A percentile compares a stretch with the other conserved stretches of the same genome.
phyloP scores from a whole-genome alignment of 208 protist species.

The Leptomonas pyrrhocoris region DNA sequence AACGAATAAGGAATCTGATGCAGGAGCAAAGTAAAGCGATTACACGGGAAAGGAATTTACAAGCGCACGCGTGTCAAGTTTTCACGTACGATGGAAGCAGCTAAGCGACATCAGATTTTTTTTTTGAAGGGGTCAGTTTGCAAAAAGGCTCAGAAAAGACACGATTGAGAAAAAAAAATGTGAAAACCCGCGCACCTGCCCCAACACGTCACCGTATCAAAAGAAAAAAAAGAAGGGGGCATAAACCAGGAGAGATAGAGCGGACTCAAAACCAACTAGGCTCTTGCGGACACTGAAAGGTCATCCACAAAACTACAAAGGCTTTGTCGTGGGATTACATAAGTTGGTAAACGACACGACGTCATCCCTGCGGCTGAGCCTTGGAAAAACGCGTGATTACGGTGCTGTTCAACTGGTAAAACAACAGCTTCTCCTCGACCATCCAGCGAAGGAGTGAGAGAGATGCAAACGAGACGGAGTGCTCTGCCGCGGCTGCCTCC shows the following conservation, averaged over 20 bases:
- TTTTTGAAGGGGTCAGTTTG: too few species aligned
- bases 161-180: neutral
- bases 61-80: too few species aligned
- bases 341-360: neutral
- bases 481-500: neutral
- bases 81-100: too few species aligned
- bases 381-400: constrained; percentile 15
- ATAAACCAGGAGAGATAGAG: neutral
- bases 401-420: constrained; percentile 28
- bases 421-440: constrained; percentile 21
- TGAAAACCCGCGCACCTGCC: neutral
- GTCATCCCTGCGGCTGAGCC: neutral
- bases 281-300: too few species aligned
- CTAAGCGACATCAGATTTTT: too few species aligned
- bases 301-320: too few species aligned
- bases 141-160: constrained; percentile 1
- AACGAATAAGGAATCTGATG: neutral
- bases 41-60: too few species aligned
- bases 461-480: constrained; percentile 24
- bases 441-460: constrained; percentile 43
- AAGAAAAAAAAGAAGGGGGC: neutral
- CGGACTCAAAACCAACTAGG: too few species aligned
- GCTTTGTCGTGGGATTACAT: too few species aligned
- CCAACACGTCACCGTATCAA: neutral
- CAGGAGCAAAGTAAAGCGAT: neutral